phyloP scores from a whole-genome alignment of 768 basidiomycete genomes.

The Tricholoma matsutake region DNA sequence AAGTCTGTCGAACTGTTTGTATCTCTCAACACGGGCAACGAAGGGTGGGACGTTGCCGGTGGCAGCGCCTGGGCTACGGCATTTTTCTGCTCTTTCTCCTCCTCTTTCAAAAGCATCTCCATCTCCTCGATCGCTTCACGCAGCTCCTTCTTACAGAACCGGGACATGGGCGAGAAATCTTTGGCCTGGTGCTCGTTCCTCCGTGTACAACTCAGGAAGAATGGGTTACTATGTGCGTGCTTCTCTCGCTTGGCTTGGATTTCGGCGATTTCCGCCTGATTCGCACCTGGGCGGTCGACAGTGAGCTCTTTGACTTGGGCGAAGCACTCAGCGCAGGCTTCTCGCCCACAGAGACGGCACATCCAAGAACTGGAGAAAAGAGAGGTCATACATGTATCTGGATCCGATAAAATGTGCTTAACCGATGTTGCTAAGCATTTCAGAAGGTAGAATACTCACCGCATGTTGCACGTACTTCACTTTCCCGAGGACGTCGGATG shows the following conservation, averaged over 20 bases:
- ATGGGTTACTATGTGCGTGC: slow-evolving; percentile 63
- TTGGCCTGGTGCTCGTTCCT: slow-evolving; percentile 64
- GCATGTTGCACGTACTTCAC: slow-evolving; percentile 81
- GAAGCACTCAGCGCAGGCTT: slow-evolving; percentile 85
- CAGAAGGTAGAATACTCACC: slow-evolving; percentile 45
- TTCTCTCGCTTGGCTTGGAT: slow-evolving; percentile 54
- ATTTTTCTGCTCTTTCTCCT: not conserved
- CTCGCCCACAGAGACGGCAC: slow-evolving; percentile 87
- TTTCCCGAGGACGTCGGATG: slow-evolving; percentile 72
- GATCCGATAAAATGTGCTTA: not conserved
- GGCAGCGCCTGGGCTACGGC: not conserved
- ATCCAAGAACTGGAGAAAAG: slow-evolving; percentile 89
- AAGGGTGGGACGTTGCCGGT: not conserved
- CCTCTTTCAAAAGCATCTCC: slow-evolving; percentile 45
- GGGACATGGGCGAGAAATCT: slow-evolving; percentile 78
- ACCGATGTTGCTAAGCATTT: slow-evolving; percentile 6
- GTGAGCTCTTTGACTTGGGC: slow-evolving; percentile 65
- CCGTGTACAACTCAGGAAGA: slow-evolving; percentile 70
- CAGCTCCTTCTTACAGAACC: slow-evolving; percentile 67
- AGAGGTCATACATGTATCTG: slow-evolving; percentile 93
- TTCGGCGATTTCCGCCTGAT: slow-evolving; percentile 45
- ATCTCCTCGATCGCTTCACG: slow-evolving; percentile 65
- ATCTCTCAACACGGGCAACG: not conserved
- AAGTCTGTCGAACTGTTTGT: not conserved
- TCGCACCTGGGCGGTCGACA: slow-evolving; percentile 44